Evolutionary conservation across 208 protist genomes (phyloP), one percentile per base, ranked within the genome.

Genomic region (Wallacemonas collosoma): DNA sequence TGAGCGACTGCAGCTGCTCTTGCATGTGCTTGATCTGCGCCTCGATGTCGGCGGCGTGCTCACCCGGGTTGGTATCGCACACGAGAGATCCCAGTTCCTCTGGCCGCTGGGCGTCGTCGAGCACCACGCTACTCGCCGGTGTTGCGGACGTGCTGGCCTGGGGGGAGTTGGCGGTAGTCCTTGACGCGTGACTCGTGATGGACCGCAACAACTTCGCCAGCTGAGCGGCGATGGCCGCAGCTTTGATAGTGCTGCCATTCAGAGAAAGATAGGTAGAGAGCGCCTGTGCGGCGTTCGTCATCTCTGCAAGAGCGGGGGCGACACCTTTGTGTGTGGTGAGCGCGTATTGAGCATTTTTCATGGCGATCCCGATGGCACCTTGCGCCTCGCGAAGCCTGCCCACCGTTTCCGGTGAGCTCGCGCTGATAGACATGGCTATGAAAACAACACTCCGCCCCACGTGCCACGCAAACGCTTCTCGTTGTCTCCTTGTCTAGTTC

Each of bases 341-440:
- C 11, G 85, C 81, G 55, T 88, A 83, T 76, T 93, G 82, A 8
- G 85, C 85, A 47, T 88, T 87, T 50, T 86, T 79, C 45, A 93
- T 71, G 6, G 85, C 74, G 35, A 80, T 78, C n/a, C 81, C 85
- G 58, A 93, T 90, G 11, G 74, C 82, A 15, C 73, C 62, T 72
- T 89, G 80, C 40, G 80, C 77, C 43, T 86, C 78, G 14, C 79
- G 76, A 45, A 83, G 45, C 60, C 68, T 81, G 35, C 87, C 79
- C 40, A 61, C 45, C 41, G 79, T 81, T 9, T 79, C 77, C 41
- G 75, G 66, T 3, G 54, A 38, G 3, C 75, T 17, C 2, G 73
- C 45, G 40, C 56, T 9, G 4, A 60, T 44, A 1, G 76, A 69
- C 61, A 72, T 67, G 9, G 51, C 36, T 9, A 48, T 9, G 41